Evolutionary conservation across 495 filamentous ascomycete species (phyloP), one percentile per base, ranked within the genome.

Genomic region (Penicillium paxilli): DNA sequence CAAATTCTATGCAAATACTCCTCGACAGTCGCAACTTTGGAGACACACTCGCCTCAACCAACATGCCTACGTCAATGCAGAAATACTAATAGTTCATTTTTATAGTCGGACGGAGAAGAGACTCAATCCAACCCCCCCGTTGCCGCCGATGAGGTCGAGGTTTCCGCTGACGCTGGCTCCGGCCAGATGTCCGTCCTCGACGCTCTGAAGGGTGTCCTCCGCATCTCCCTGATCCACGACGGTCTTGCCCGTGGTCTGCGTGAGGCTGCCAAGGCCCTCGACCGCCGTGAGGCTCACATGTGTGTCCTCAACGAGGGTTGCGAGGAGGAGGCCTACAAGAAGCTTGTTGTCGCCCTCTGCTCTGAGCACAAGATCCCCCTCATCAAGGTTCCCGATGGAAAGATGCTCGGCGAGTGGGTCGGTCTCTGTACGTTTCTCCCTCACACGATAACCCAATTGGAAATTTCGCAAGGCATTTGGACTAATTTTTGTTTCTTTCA

Each of bases 251-350:
- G 94, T 70, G 94, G 94, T 75, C 89, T 98, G 54, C 91, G 95
- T 61, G 94, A 98, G 80, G 95, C 95, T 48, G 87, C 84, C 80
- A 98, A 98, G 85, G 91, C 94, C 47, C 88, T 98, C 55, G 95
- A 98, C 78, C 84, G 94, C 64, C 89, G 95, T 61, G 90, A 98
- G 83, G 94, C 94, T 23, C 95, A 98, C 78, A 96, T 98, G 91
- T 98, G 95, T 78, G 94, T 98, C 64, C 85, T 98, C 53, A 98
- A 98, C 83, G 94, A 98, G 84, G 87, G 78, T 57, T 98, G 94
- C 81, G 94, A 98, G 80, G 95, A 98, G 84, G 94, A 98, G 83
- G 93, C 94, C 58, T 98, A 98, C 83, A 98, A 98, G 90, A 98
- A 98, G 86, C 85, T 98, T 45, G 93, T 98, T 60, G 90, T 98